Percentiles rank a stretch among this genome's conserved stretches.
Conservation (phyloP, 108 stramenopile genomes). For the Fragilaria radians region DNA sequence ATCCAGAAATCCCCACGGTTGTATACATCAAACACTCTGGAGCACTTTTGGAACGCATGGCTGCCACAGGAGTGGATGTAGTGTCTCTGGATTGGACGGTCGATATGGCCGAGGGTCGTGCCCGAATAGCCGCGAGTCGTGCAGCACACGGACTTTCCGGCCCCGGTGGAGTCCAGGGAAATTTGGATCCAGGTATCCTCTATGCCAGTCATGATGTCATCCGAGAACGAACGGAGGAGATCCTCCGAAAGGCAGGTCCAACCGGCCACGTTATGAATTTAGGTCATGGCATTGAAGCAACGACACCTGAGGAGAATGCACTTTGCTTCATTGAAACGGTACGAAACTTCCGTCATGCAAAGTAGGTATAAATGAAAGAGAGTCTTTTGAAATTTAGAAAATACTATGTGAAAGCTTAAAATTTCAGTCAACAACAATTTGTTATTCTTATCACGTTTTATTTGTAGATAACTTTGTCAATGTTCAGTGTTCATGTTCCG, state of each 20-base stretch:
- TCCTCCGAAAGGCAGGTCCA: slow-evolving; percentile 81
- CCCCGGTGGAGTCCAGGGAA: slow-evolving; percentile 87
- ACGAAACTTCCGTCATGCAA: slow-evolving; percentile 84
- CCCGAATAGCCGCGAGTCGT: slow-evolving; percentile 68
- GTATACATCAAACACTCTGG: slow-evolving; percentile 91
- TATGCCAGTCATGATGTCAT: slow-evolving; percentile 87
- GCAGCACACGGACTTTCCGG: slow-evolving; percentile 60
- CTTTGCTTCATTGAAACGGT: slow-evolving; percentile 94
- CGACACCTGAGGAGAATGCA: slow-evolving; percentile 93
- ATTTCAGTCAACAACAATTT: no score
- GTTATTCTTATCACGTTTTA: no score
- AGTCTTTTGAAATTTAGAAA: background rate
- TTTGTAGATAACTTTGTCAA: no score
- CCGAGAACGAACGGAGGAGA: slow-evolving; percentile 90
- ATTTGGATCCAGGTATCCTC: slow-evolving; percentile 92
- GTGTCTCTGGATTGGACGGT: slow-evolving; percentile 98
- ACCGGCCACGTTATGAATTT: slow-evolving; percentile 97
- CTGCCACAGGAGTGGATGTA: slow-evolving; percentile 90
- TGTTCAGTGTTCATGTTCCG: no score
- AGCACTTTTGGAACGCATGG: slow-evolving; percentile 88
- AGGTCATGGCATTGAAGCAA: slow-evolving; percentile 97
- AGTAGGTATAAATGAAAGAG: slow-evolving; percentile 5
- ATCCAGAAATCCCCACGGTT: slow-evolving; percentile 94
- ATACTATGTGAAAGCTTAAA: background rate
- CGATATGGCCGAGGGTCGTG: slow-evolving; percentile 90